Conservation (phyloP, 805 yeast genomes). For the Ogataea pilisensis region DNA sequence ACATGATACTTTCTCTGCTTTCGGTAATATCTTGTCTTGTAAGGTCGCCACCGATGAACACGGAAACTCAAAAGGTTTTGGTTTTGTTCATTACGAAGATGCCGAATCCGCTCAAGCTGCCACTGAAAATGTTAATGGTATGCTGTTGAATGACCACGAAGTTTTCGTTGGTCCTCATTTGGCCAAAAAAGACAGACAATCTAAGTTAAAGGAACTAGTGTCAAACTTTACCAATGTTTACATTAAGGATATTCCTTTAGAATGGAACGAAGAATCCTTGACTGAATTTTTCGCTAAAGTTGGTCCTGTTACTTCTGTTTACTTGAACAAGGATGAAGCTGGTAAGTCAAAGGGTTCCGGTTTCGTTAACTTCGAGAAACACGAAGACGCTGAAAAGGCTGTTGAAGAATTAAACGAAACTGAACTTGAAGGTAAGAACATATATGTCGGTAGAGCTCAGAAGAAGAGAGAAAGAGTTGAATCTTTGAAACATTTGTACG, state of each 20-base stretch:
- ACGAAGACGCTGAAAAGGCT: constrained; percentile 85
- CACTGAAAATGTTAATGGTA: constrained; percentile 95
- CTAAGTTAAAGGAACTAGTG: constrained; percentile 84
- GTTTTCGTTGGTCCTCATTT: constrained; percentile 95
- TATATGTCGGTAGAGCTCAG: constrained; percentile 98
- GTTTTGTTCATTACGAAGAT: constrained; percentile 94
- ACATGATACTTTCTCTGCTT: constrained; percentile 96
- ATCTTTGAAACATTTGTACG: constrained; percentile 93
- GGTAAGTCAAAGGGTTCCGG: constrained; percentile 96
- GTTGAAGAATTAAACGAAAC: constrained; percentile 86
- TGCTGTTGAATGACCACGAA: constrained; percentile 93
- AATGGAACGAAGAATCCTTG: constrained; percentile 67
- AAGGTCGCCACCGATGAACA: constrained; percentile 93
- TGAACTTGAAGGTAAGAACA: constrained; percentile 79
- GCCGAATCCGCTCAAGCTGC: constrained; percentile 92
- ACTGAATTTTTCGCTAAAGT: constrained; percentile 62
- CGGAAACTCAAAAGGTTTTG: constrained; percentile 93
- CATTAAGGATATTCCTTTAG: constrained; percentile 82
- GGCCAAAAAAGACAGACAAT: constrained; percentile 89
- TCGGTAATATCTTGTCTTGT: constrained; percentile 93
- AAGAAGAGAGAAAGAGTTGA: constrained; percentile 97
- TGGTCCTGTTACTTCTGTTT: constrained; percentile 82
- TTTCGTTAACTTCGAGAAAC: constrained; percentile 85
- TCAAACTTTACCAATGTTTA: constrained; percentile 94
- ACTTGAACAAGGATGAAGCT: constrained; percentile 73